phyloP scores from a whole-genome alignment of 148 eudicot genomes.

The Camellia japonica region DNA sequence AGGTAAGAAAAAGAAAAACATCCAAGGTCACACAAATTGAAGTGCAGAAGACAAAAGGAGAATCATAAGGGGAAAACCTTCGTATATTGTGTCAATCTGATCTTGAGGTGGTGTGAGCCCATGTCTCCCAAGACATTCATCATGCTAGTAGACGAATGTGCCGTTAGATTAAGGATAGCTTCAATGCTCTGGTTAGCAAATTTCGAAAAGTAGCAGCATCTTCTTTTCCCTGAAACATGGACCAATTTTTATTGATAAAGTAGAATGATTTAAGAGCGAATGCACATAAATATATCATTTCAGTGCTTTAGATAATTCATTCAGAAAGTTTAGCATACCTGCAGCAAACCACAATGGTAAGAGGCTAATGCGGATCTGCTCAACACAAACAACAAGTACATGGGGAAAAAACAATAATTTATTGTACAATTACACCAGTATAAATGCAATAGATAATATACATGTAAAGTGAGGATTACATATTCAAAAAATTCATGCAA shows the following conservation, averaged over 20 bases:
- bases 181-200: slow-evolving; percentile 49
- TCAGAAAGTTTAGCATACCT: slow-evolving; percentile 49
- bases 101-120: slow-evolving; percentile 36
- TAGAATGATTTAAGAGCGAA: slow-evolving; percentile 3
- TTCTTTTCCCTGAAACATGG: slow-evolving; percentile 49
- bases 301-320: background rate
- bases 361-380: slow-evolving; percentile 66
- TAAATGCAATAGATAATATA: background rate
- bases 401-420: background rate
- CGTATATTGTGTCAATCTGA: slow-evolving; percentile 66
- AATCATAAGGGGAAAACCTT: slow-evolving; percentile 44
- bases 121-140: slow-evolving; percentile 21
- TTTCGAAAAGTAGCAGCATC: slow-evolving; percentile 47
- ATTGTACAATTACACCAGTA: background rate
- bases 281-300: background rate
- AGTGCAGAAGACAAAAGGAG: background rate
- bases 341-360: slow-evolving; percentile 77
- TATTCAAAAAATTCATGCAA: background rate
- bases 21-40: background rate
- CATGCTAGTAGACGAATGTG: slow-evolving; percentile 19
- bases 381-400: slow-evolving; percentile 14
- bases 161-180: slow-evolving; percentile 27
- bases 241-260: background rate
- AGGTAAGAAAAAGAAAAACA: too few species aligned
- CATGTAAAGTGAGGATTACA: background rate